Evolutionary conservation across 2,329 filamentous ascomycete genomes (phyloP).

Genomic region (Pseudonectria buxi): DNA sequence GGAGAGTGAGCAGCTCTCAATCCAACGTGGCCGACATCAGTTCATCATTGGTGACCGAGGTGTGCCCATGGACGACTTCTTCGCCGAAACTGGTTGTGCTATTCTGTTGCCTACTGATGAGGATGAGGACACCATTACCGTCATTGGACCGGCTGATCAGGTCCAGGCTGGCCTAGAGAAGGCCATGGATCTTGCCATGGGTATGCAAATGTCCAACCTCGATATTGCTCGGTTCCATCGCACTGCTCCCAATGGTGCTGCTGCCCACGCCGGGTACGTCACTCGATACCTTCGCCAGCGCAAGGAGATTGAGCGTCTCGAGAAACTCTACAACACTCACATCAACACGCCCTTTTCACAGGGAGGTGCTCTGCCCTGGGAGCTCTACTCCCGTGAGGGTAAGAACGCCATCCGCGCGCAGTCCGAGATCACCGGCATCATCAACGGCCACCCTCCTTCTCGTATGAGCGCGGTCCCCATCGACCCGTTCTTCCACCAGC

Average conservation of each 20-base stretch:
- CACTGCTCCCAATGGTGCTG: conserved; percentile 63
- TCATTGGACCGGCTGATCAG: conserved; percentile 71
- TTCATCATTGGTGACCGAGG: conserved; percentile 88
- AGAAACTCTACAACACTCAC: conserved; percentile 73
- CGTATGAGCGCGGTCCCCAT: conserved; percentile 61
- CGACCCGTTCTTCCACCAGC: conserved; percentile 73
- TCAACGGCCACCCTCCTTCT: conserved; percentile 66
- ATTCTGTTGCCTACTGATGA: conserved; percentile 73
- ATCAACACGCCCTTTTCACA: conserved; percentile 71
- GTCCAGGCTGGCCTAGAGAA: conserved; percentile 71
- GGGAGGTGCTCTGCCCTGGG: conserved; percentile 71
- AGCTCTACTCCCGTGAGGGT: conserved; percentile 78
- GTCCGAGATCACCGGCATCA: conserved; percentile 66
- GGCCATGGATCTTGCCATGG: conserved; percentile 81
- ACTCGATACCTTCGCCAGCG: conserved; percentile 82
- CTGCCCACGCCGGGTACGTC: conserved; percentile 75
- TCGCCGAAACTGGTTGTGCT: conserved; percentile 82
- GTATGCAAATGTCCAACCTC: conserved; percentile 77
- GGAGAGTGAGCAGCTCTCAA: conserved; percentile 68
- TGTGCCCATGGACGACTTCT: conserved; percentile 75
- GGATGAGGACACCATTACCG: conserved; percentile 75
- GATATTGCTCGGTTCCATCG: conserved; percentile 77
- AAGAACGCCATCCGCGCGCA: conserved; percentile 75
- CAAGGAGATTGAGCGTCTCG: conserved; percentile 73
- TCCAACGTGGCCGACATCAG: conserved; percentile 83